Percentiles rank a stretch among this genome's conserved stretches.
Conservation (phyloP, 345 rosid species). For the Toxicodendron radicans region DNA sequence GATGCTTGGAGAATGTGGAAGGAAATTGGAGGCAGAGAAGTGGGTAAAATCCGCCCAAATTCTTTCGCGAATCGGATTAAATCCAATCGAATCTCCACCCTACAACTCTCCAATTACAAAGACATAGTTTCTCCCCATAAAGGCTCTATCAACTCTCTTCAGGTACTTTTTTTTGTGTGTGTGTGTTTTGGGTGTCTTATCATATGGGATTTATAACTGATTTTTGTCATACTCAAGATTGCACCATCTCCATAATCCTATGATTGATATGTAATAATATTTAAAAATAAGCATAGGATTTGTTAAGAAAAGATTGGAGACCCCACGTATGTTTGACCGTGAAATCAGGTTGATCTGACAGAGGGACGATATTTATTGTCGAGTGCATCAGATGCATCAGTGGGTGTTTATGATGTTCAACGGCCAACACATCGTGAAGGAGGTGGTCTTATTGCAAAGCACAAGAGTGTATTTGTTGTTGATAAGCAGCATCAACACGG, state of each 20-base stretch:
- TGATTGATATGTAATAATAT: background rate
- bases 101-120: slow-evolving; percentile 74
- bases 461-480: slow-evolving; percentile 59
- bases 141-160: slow-evolving; percentile 89
- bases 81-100: slow-evolving; percentile 54
- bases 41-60: slow-evolving; percentile 63
- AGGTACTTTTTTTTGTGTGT: slow-evolving; percentile 36
- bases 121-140: slow-evolving; percentile 83
- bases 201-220: no score
- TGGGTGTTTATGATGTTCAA: slow-evolving; percentile 76
- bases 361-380: slow-evolving; percentile 86
- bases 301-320: slow-evolving; percentile 1
- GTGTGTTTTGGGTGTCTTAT: no score
- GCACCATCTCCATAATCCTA: background rate
- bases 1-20: slow-evolving; percentile 92
- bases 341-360: slow-evolving; percentile 85
- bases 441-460: slow-evolving; percentile 70
- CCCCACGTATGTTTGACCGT: slow-evolving; percentile 25
- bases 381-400: slow-evolving; percentile 84
- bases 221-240: no score
- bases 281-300: background rate
- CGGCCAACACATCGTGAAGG: slow-evolving; percentile 61
- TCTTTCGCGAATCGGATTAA: slow-evolving; percentile 60
- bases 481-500: slow-evolving; percentile 79
- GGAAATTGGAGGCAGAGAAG: slow-evolving; percentile 80